These are phyloP conservation scores for Rostrohypoxylon terebratum DNA, from an alignment of 495 filamentous ascomycete species.

Conservation along the genomic window DNA sequence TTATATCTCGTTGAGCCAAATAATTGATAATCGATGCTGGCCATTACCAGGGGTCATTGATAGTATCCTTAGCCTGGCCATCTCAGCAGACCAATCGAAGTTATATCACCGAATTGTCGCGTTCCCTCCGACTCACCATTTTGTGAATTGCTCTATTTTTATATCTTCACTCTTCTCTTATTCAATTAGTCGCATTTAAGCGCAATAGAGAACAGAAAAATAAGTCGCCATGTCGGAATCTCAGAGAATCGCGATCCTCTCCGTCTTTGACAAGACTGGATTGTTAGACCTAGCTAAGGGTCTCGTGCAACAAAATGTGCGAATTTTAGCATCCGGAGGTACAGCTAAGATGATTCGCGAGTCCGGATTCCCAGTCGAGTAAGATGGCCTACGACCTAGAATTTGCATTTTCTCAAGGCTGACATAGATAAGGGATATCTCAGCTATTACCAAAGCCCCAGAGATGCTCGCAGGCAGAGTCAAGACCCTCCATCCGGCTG, in stretches of 20 bases:
- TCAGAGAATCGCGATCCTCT: constrained; percentile 83
- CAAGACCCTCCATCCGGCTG: constrained; percentile 95
- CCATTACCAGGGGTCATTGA: not conserved
- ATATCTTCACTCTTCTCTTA: not conserved
- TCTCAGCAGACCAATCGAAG: constrained; percentile 7
- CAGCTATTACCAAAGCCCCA: constrained; percentile 96
- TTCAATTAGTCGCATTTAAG: constrained; percentile 6
- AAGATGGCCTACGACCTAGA: constrained; percentile 51
- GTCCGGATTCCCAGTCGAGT: constrained; percentile 93
- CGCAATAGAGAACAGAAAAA: constrained; percentile 12
- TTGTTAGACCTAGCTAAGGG: constrained; percentile 96
- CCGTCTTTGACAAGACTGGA: constrained; percentile 98
- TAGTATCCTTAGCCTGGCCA: constrained; percentile 5
- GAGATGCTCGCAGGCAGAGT: constrained; percentile 97
- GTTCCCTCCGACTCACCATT: constrained; percentile 1
- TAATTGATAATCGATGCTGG: constrained; percentile 8
- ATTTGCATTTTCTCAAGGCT: constrained; percentile 13
- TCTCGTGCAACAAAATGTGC: constrained; percentile 87
- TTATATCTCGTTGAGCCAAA: constrained; percentile 25
- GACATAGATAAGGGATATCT: constrained; percentile 78
- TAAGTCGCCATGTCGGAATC: constrained; percentile 50
- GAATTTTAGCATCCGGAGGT: constrained; percentile 92
- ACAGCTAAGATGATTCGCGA: constrained; percentile 95
- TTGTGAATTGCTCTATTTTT: constrained; percentile 20
- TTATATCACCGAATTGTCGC: constrained; percentile 21